phyloP scores from a whole-genome alignment of 257 asterid species.

The Solanum commersonii region DNA sequence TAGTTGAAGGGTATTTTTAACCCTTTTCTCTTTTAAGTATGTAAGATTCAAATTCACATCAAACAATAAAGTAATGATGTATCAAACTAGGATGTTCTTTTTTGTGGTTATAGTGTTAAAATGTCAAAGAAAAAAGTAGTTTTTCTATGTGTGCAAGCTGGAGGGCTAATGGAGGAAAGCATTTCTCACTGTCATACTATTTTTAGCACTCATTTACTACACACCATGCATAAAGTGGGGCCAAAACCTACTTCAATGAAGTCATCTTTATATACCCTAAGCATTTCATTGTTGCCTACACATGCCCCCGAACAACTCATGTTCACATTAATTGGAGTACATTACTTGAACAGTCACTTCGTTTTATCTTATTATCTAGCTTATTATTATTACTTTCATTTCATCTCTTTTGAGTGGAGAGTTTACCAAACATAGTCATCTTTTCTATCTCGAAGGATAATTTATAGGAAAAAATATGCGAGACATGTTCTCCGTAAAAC shows the following conservation, averaged over 20 bases:
- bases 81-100: not conserved
- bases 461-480: no score
- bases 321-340: not conserved
- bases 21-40: not conserved
- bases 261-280: not conserved
- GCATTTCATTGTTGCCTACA: not conserved
- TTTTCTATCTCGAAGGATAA: no score
- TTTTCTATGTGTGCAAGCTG: constrained; percentile 24
- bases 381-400: no score
- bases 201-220: constrained; percentile 1
- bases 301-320: not conserved
- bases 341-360: not conserved
- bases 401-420: no score
- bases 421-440: no score
- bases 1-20: not conserved
- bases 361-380: not conserved
- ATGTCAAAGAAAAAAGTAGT: not conserved
- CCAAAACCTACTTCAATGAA: not conserved
- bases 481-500: rapidly evolving
- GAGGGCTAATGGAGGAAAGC: constrained; percentile 27
- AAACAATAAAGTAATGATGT: not conserved
- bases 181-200: constrained; percentile 23
- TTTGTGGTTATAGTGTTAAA: not conserved
- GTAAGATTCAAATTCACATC: not conserved
- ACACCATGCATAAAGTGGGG: constrained; percentile 11